Percentiles rank a stretch among this genome's conserved stretches.
Evolutionary conservation across 2,329 filamentous ascomycete genomes (phyloP).

Genomic region (Balansia obtecta): DNA sequence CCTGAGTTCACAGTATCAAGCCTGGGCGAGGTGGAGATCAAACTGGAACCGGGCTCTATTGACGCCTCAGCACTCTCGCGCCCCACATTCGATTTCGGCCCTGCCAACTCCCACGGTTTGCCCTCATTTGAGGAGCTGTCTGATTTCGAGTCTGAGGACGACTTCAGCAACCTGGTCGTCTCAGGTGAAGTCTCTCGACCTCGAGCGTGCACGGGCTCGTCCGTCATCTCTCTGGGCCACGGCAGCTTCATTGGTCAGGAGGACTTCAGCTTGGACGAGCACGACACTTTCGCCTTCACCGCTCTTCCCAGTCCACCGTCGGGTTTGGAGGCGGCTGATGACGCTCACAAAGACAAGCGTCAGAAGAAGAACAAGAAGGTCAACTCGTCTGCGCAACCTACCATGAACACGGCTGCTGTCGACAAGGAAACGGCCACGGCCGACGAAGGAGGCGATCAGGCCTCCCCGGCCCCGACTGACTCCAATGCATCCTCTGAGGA

Average conservation of each 20-base stretch:
- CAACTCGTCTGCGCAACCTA: slow-evolving; percentile 19
- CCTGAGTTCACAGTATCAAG: slow-evolving; percentile 55
- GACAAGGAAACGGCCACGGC: slow-evolving; percentile 22
- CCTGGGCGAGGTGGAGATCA: slow-evolving; percentile 51
- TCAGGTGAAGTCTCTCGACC: slow-evolving; percentile 56
- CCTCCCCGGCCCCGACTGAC: slow-evolving; percentile 25
- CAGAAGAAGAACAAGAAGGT: slow-evolving; percentile 41
- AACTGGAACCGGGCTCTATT: slow-evolving; percentile 36
- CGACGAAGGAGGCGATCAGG: slow-evolving; percentile 23
- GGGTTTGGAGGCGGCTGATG: slow-evolving; percentile 21
- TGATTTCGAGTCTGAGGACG: slow-evolving; percentile 83
- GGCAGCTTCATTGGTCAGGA: slow-evolving; percentile 67
- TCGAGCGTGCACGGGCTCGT: slow-evolving; percentile 55
- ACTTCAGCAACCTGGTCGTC: slow-evolving; percentile 61
- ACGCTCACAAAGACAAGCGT: slow-evolving; percentile 44
- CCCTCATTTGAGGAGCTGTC: slow-evolving; percentile 76
- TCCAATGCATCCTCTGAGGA: slow-evolving; percentile 23
- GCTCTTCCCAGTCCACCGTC: slow-evolving; percentile 49
- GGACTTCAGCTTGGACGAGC: slow-evolving; percentile 65
- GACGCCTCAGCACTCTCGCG: slow-evolving; percentile 28
- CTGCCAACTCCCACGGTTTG: slow-evolving; percentile 42
- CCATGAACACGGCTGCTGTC: slow-evolving; percentile 29
- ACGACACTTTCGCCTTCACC: slow-evolving; percentile 45
- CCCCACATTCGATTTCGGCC: slow-evolving; percentile 38
- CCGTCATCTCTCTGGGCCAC: slow-evolving; percentile 55